A percentile compares a stretch with the other conserved stretches of the same genome.
Evolutionary conservation across 2,329 filamentous ascomycete species (phyloP).

Genomic region (Aspergillus udagawae): DNA sequence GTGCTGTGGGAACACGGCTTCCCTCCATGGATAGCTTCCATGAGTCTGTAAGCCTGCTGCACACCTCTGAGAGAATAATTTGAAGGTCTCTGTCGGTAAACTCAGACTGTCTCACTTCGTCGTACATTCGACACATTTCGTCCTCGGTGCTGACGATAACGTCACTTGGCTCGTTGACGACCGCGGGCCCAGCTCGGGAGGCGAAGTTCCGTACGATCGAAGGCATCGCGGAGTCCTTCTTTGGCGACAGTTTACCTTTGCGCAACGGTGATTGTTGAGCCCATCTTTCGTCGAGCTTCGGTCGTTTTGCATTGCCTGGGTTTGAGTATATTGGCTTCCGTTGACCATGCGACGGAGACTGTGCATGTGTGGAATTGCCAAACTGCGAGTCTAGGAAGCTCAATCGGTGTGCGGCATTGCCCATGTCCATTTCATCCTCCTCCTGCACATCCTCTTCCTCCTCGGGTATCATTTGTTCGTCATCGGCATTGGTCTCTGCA

Average conservation of each 20-base stretch:
- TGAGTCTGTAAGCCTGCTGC: slow-evolving; percentile 30
- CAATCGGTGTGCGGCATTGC: slow-evolving; percentile 17
- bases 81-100: slow-evolving; percentile 29
- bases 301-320: slow-evolving; percentile 39
- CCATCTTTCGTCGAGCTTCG: slow-evolving; percentile 40
- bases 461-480: slow-evolving; percentile 35
- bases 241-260: slow-evolving; percentile 34
- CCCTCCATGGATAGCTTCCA: slow-evolving; percentile 29
- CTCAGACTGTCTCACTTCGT: slow-evolving; percentile 33
- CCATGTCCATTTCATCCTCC: slow-evolving; percentile 28
- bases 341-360: slow-evolving; percentile 14
- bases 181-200: slow-evolving; percentile 53
- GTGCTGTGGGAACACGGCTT: not conserved
- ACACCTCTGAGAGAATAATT: slow-evolving; percentile 29
- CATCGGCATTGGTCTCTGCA: slow-evolving; percentile 19
- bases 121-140: slow-evolving; percentile 62
- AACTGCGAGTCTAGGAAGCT: slow-evolving; percentile 32
- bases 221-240: slow-evolving; percentile 61
- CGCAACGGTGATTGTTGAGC: slow-evolving; percentile 28
- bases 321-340: slow-evolving; percentile 42
- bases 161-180: slow-evolving; percentile 64
- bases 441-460: slow-evolving; percentile 42
- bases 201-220: slow-evolving; percentile 68
- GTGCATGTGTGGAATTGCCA: slow-evolving; percentile 20
- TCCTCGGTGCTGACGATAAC: slow-evolving; percentile 74